Percentiles rank a stretch among this genome's conserved stretches.
Conservation (phyloP, 345 rosid genomes). For the Lepidium africanum region DNA sequence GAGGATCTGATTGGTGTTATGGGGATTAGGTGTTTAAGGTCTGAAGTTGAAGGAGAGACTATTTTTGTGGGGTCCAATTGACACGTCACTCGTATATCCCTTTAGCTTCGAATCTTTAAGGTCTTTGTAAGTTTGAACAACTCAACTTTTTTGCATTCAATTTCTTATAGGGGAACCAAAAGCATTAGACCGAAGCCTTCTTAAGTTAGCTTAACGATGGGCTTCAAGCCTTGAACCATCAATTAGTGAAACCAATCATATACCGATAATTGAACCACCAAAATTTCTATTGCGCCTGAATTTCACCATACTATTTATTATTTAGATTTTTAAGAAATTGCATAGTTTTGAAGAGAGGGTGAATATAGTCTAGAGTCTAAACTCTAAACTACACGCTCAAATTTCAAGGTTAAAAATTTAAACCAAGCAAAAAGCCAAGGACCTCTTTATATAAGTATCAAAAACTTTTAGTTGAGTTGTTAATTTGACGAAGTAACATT, state of each 20-base stretch:
- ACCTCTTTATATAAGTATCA: too few species aligned
- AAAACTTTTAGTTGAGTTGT: too few species aligned
- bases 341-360: background rate
- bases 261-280: background rate
- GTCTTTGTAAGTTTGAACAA: background rate
- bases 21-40: constrained; percentile 58
- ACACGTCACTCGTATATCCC: constrained; percentile 2
- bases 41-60: constrained; percentile 28
- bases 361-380: too few species aligned
- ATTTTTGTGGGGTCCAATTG: constrained; percentile 15
- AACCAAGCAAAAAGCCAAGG: too few species aligned
- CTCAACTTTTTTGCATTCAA: background rate
- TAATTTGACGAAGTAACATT: background rate
- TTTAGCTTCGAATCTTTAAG: constrained; percentile 12
- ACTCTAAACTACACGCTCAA: too few species aligned
- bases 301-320: background rate
- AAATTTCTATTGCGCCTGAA: background rate
- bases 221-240: background rate
- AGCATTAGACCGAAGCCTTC: background rate
- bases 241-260: background rate
- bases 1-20: constrained; percentile 20
- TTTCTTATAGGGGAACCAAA: background rate
- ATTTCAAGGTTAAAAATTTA: too few species aligned
- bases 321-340: background rate
- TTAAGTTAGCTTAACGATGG: background rate